Percentiles rank a stretch among this genome's conserved stretches.
These are phyloP conservation scores for Yamadazyma endophytica DNA, from an alignment of 805 yeast species.

Conservation along the genomic window DNA sequence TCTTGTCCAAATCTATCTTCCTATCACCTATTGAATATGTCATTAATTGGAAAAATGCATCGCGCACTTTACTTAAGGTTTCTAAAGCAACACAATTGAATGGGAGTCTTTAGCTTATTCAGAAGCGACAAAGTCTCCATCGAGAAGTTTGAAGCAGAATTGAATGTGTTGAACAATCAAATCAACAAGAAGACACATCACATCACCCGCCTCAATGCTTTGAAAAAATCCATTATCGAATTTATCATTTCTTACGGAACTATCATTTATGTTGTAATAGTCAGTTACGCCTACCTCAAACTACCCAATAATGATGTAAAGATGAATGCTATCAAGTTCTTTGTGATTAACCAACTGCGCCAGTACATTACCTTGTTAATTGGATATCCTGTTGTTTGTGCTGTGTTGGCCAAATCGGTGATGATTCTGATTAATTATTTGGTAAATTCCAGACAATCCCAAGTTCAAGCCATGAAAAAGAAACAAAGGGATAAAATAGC, in stretches of 20 bases:
- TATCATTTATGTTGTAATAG: conserved; percentile 18
- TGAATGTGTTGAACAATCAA: conserved; percentile 22
- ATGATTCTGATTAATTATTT: conserved; percentile 16
- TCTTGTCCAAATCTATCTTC: conserved; percentile 19
- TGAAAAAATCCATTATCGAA: conserved; percentile 9
- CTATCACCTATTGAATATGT: conserved; percentile 38
- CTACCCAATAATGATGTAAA: conserved; percentile 10
- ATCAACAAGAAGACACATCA: conserved; percentile 24
- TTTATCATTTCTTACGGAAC: conserved; percentile 14
- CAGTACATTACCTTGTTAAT: conserved; percentile 14
- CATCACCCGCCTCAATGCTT: conserved; percentile 16
- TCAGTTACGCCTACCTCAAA: conserved; percentile 15
- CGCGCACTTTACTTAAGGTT: not conserved
- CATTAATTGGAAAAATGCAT: conserved; percentile 15
- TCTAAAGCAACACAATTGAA: conserved; percentile 4
- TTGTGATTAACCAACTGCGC: conserved; percentile 21
- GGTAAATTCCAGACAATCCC: conserved; percentile 12
- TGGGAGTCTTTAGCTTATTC: conserved; percentile 28
- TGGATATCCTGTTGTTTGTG: conserved; percentile 20
- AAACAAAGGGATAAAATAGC: conserved; percentile 55
- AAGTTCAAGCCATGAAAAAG: conserved; percentile 28
- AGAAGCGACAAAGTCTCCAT: conserved; percentile 22
- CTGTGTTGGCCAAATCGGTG: conserved; percentile 15
- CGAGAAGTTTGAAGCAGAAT: conserved; percentile 29
- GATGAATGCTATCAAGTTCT: conserved; percentile 17